These are phyloP conservation scores for Jacaranda mimosifolia DNA, from an alignment of 257 asterid genomes.

Conservation along the genomic window DNA sequence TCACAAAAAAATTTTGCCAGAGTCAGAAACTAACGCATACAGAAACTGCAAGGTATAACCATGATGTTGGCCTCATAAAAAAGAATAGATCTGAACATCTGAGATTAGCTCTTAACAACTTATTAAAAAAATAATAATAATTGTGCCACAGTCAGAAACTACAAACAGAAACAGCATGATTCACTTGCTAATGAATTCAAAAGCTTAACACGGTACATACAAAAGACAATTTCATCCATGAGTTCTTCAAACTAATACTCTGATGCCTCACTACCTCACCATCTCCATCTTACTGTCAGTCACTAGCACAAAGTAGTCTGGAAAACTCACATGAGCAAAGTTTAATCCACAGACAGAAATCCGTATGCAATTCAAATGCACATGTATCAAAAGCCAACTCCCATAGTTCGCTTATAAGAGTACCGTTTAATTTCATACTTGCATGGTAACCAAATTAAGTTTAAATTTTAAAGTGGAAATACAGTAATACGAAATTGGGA, in stretches of 20 bases:
- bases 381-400: not conserved
- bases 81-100: not conserved
- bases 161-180: conserved; percentile 20
- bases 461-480: conserved; percentile 22
- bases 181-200: conserved; percentile 16
- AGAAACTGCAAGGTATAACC: not conserved
- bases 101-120: conserved; percentile 1
- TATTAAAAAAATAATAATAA: not conserved
- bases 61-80: not conserved
- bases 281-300: not conserved
- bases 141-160: not conserved
- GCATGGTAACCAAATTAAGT: conserved; percentile 45
- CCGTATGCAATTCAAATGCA: not conserved
- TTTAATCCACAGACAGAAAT: conserved; percentile 1
- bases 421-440: conserved; percentile 31
- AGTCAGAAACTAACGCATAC: not conserved
- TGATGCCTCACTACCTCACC: conserved; percentile 19
- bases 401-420: not conserved
- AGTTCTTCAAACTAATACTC: conserved; percentile 23
- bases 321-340: not conserved
- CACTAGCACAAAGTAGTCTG: not conserved
- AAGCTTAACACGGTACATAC: not conserved
- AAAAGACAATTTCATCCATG: conserved; percentile 11
- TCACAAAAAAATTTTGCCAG: not conserved
- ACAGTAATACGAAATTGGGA: conserved; percentile 6